These are phyloP conservation scores for Candida sithepensis DNA, from an alignment of 805 yeast species.

Conservation along the genomic window DNA sequence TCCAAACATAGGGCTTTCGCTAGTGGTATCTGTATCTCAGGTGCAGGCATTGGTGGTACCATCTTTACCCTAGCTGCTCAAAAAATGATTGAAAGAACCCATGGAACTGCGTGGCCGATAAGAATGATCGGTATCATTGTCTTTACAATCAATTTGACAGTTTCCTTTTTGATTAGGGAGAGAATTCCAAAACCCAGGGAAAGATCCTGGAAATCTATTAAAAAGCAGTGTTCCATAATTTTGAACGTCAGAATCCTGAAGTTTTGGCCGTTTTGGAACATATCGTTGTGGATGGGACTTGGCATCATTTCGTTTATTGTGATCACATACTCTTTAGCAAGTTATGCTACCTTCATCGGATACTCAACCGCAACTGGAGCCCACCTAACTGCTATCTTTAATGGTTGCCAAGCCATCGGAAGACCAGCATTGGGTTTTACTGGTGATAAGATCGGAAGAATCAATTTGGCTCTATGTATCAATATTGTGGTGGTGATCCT, in stretches of 20 bases:
- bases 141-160: slow-evolving; percentile 35
- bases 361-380: slow-evolving; percentile 40
- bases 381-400: slow-evolving; percentile 41
- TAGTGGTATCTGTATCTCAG: slow-evolving; percentile 35
- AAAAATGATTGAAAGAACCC: slow-evolving; percentile 35
- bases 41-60: slow-evolving; percentile 43
- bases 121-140: slow-evolving; percentile 40
- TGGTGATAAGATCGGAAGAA: slow-evolving; percentile 44
- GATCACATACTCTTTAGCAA: slow-evolving; percentile 43
- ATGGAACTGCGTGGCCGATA: slow-evolving; percentile 41
- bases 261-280: slow-evolving; percentile 13
- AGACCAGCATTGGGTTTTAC: slow-evolving; percentile 44
- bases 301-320: slow-evolving; percentile 40
- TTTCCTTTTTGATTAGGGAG: slow-evolving; percentile 42
- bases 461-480: slow-evolving; percentile 38
- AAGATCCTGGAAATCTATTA: slow-evolving; percentile 6
- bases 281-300: slow-evolving; percentile 29
- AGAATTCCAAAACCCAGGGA: slow-evolving; percentile 29
- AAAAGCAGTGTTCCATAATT: slow-evolving; percentile 8
- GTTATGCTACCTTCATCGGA: slow-evolving; percentile 48
- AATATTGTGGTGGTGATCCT: slow-evolving; percentile 34
- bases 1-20: slow-evolving; percentile 41
- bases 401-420: slow-evolving; percentile 45
- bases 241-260: slow-evolving; percentile 16
- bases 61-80: slow-evolving; percentile 33